These are phyloP conservation scores for Acorus calamus DNA, from an alignment of 106 monocot species.

Conservation along the genomic window DNA sequence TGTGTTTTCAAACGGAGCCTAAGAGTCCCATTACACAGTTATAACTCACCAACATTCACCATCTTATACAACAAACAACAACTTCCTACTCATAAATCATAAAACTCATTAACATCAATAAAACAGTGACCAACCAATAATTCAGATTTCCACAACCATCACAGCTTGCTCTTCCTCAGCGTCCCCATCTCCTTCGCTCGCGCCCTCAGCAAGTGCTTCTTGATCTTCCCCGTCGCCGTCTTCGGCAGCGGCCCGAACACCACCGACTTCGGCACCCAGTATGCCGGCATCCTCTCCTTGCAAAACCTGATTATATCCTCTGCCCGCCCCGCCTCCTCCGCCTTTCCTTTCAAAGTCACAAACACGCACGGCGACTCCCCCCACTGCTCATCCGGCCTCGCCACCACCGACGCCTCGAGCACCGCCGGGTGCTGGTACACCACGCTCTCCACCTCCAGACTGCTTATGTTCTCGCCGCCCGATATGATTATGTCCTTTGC, in stretches of 20 bases:
- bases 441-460: slow-evolving; percentile 60
- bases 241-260: slow-evolving; percentile 61
- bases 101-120: no score
- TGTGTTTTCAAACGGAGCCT: no score
- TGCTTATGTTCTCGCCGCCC: slow-evolving; percentile 70
- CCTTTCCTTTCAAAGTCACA: slow-evolving; percentile 32
- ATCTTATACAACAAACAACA: no score
- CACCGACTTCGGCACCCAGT: slow-evolving; percentile 61
- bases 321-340: slow-evolving; percentile 22
- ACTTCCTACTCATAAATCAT: no score
- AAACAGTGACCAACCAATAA: not conserved
- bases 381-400: slow-evolving; percentile 58
- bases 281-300: slow-evolving; percentile 41
- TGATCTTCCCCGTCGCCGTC: slow-evolving; percentile 65
- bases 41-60: no score
- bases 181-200: slow-evolving; percentile 59
- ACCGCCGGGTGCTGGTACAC: slow-evolving; percentile 49
- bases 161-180: slow-evolving; percentile 50
- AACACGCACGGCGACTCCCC: slow-evolving; percentile 76
- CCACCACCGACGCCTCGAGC: slow-evolving; percentile 55
- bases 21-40: no score
- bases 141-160: not conserved
- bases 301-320: slow-evolving; percentile 48
- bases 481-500: slow-evolving; percentile 71
- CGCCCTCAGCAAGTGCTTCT: slow-evolving; percentile 54